Evolutionary conservation across 1,284 basidiomycete genomes (phyloP).

Genomic region (Sporisorium graminicola): DNA sequence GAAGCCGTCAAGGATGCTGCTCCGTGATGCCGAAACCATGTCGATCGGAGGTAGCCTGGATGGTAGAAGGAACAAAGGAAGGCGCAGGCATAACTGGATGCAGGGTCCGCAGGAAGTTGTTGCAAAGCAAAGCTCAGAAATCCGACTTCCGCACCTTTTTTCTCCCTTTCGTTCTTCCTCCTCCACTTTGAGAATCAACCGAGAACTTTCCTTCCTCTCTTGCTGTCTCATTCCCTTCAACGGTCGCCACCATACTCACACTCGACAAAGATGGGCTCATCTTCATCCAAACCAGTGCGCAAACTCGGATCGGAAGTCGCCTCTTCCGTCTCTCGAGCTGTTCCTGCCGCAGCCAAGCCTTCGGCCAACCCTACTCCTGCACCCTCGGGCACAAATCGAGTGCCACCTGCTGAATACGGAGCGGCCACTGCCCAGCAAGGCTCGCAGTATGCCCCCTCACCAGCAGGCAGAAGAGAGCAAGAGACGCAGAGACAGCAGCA

Average conservation of each 20-base stretch:
- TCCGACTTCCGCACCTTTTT: constrained; percentile 33
- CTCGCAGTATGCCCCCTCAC: constrained; percentile 28
- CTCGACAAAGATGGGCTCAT: constrained; percentile 43
- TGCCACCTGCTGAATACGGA: constrained; percentile 30
- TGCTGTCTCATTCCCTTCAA: not conserved
- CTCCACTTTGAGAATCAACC: constrained; percentile 43
- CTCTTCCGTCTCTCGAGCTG: constrained; percentile 30
- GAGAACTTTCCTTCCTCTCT: not conserved
- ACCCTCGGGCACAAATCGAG: constrained; percentile 2
- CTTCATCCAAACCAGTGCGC: constrained; percentile 53
- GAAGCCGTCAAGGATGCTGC: constrained; percentile 51
- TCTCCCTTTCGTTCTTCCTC: constrained; percentile 7
- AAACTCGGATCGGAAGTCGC: constrained; percentile 46
- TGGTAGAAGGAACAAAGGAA: not conserved
- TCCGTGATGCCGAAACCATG: not conserved
- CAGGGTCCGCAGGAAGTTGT: constrained; percentile 29
- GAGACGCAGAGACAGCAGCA: constrained; percentile 34
- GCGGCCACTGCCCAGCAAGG: constrained; percentile 27
- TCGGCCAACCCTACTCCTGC: constrained; percentile 12
- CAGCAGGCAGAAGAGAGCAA: constrained; percentile 25
- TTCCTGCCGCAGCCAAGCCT: constrained; percentile 29
- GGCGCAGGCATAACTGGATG: not conserved
- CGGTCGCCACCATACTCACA: not conserved
- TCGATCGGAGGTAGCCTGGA: not conserved
- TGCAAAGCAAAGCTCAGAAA: not conserved